A percentile compares a stretch with the other conserved stretches of the same genome.
phyloP scores from a whole-genome alignment of 305 asterid genomes.

The Fraxinus greggii region DNA sequence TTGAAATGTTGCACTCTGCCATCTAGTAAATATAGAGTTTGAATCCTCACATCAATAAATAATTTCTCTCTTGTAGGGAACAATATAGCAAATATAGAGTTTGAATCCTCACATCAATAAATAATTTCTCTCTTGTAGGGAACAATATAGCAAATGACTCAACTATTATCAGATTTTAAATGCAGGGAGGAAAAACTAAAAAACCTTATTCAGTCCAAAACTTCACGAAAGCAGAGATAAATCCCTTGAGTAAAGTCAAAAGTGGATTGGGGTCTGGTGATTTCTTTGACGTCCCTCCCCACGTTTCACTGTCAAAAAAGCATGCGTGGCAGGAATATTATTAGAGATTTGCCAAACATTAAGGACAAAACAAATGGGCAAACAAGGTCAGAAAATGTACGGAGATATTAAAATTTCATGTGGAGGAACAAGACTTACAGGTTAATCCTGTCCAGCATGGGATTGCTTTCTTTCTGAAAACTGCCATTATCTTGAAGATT shows the following conservation, averaged over 20 bases:
- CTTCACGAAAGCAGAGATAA: slow-evolving; percentile 60
- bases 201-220: slow-evolving; percentile 56
- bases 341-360: background rate
- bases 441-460: slow-evolving; percentile 62
- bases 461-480: slow-evolving; percentile 34
- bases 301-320: slow-evolving; percentile 41
- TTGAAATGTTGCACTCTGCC: background rate
- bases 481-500: slow-evolving; percentile 29
- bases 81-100: background rate
- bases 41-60: background rate
- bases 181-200: background rate
- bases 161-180: background rate
- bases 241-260: slow-evolving; percentile 53
- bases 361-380: background rate
- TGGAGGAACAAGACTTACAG: slow-evolving; percentile 45
- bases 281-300: slow-evolving; percentile 53
- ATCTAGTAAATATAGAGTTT: background rate
- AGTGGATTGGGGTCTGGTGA: slow-evolving; percentile 52
- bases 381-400: background rate
- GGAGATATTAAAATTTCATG: background rate
- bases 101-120: background rate
- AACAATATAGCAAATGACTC: background rate
- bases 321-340: background rate
- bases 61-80: background rate
- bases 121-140: background rate